Evolutionary conservation across 495 filamentous ascomycete species (phyloP).

Genomic region (Ascodesmis nigricans): DNA sequence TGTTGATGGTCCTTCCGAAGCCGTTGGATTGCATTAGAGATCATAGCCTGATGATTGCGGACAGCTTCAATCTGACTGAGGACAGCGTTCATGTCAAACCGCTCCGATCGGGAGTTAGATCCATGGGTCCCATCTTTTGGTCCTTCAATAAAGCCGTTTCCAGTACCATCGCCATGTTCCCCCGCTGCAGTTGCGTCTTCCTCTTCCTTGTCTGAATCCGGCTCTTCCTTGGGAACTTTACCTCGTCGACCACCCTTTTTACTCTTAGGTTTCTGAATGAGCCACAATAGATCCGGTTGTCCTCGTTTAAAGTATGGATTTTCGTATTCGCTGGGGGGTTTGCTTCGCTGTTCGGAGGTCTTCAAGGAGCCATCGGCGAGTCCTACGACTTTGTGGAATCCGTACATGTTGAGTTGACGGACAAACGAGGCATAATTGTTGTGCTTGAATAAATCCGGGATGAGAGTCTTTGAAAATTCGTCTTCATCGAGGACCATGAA

Average conservation of each 20-base stretch:
- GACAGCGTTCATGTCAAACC: constrained; percentile 44
- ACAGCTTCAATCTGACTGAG: constrained; percentile 59
- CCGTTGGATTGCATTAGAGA: constrained; percentile 54
- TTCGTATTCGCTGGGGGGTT: constrained; percentile 92
- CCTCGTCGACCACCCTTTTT: constrained; percentile 30
- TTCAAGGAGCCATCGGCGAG: constrained; percentile 95
- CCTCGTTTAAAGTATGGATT: constrained; percentile 91
- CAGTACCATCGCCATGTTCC: constrained; percentile 22
- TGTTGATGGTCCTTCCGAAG: constrained; percentile 68
- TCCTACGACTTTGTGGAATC: constrained; percentile 95
- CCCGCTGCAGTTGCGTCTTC: constrained; percentile 30
- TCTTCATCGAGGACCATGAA: constrained; percentile 96
- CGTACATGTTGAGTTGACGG: constrained; percentile 97
- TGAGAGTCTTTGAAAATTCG: constrained; percentile 92
- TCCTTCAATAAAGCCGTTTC: constrained; percentile 18
- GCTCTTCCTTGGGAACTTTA: constrained; percentile 43
- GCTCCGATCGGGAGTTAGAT: constrained; percentile 6
- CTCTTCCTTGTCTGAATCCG: constrained; percentile 49
- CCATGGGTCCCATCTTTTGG: constrained; percentile 17
- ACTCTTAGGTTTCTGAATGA: constrained; percentile 91
- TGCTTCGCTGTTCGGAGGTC: constrained; percentile 86
- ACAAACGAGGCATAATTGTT: constrained; percentile 99
- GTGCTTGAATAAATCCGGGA: constrained; percentile 96
- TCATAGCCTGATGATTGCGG: constrained; percentile 63
- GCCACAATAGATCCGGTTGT: constrained; percentile 81